phyloP scores from a whole-genome alignment of 225 moss, liverwort and hornwort species.

The Pseudisothecium myosuroides region DNA sequence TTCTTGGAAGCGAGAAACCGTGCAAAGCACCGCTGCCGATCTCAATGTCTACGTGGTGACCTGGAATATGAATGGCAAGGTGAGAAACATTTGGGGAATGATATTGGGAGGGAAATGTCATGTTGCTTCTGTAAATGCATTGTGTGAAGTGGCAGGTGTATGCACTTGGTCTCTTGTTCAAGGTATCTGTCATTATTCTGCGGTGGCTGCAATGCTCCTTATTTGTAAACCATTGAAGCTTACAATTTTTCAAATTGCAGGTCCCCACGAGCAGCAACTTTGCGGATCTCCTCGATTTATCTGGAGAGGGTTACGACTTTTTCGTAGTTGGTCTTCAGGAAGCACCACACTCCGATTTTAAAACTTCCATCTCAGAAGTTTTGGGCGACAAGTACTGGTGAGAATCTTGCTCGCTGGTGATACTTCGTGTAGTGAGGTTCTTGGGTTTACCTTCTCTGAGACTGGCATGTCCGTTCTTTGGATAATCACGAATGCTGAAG shows the following conservation, averaged over 20 bases:
- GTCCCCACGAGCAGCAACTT: constrained; percentile 44
- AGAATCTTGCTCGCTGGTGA: not conserved
- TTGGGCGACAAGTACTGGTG: constrained; percentile 73
- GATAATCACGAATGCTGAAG: not conserved
- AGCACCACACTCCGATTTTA: constrained; percentile 49
- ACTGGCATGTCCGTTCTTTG: not conserved
- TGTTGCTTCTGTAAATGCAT: not conserved
- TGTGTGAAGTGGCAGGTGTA: not conserved
- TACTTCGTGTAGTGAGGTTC: not conserved
- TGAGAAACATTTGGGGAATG: not conserved
- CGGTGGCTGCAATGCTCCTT: not conserved
- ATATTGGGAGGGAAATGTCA: not conserved
- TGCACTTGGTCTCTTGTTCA: not conserved
- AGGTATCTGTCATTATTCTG: not conserved
- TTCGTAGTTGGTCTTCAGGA: constrained; percentile 80
- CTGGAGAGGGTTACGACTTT: constrained; percentile 52
- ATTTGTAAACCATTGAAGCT: not conserved
- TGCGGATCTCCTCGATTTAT: constrained; percentile 51
- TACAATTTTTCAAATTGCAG: constrained; percentile 8
- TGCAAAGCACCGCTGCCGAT: constrained; percentile 10
- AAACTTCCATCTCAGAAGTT: constrained; percentile 33
- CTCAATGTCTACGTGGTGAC: constrained; percentile 67
- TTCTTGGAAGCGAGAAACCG: constrained; percentile 2
- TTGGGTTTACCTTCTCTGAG: not conserved
- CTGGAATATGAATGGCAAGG: constrained; percentile 97